phyloP scores from a whole-genome alignment of 2,329 filamentous ascomycete species.

The Ophiostoma novo-ulmi region DNA sequence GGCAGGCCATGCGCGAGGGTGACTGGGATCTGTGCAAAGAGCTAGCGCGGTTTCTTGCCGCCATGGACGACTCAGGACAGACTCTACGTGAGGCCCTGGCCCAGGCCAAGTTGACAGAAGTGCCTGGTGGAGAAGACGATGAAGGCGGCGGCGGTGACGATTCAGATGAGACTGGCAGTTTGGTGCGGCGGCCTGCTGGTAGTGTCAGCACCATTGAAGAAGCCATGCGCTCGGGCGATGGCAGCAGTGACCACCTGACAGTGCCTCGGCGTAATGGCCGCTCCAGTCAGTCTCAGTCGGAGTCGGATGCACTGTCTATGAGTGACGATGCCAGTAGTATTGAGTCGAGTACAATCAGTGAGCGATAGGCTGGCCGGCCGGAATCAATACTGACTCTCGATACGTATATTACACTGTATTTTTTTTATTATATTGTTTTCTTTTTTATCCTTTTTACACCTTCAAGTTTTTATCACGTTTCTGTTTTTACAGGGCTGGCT shows the following conservation, averaged over 20 bases:
- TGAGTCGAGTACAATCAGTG: conserved; percentile 23
- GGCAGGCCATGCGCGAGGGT: conserved; percentile 71
- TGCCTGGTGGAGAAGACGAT: conserved; percentile 18
- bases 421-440: background rate
- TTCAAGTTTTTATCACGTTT: background rate
- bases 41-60: conserved; percentile 87
- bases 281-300: conserved; percentile 23
- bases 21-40: conserved; percentile 98
- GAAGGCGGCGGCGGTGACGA: background rate
- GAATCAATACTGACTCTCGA: background rate
- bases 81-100: conserved; percentile 69
- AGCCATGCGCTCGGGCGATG: conserved; percentile 4
- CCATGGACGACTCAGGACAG: conserved; percentile 79
- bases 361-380: background rate
- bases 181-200: conserved; percentile 1
- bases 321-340: conserved; percentile 27
- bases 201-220: conserved; percentile 12
- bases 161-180: background rate
- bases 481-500: background rate
- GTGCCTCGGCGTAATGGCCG: conserved; percentile 30
- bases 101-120: conserved; percentile 39
- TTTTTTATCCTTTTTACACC: background rate
- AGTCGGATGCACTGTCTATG: conserved; percentile 26
- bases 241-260: conserved; percentile 32
- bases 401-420: background rate